Evolutionary conservation across 768 basidiomycete species (phyloP), one percentile per base, ranked within the genome.

Genomic region (Clitopilus passeckerianus): DNA sequence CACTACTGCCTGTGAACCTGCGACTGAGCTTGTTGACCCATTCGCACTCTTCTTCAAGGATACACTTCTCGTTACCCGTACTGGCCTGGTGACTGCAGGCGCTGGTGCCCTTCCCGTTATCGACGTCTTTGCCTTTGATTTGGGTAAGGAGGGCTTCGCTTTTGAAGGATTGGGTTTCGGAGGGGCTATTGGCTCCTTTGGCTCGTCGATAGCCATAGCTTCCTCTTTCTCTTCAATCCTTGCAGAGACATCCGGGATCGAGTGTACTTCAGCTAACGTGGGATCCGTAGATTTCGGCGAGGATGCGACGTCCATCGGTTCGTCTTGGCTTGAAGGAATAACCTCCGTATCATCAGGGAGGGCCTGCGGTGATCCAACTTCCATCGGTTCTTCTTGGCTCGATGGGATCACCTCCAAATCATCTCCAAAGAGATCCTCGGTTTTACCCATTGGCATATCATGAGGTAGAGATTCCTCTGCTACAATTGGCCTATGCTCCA

Each of bases 31-130:
- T 9, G 15, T 10, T 3, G 58, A 41, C 34, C 20, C 41, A 56
- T 61, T 64, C 41, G 62, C 63, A 34, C 69, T 71, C 60, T 68
- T 65, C 61, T 64, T 72, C 15, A 63, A 67, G 10, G 74, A 72
- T 5, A 61, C 61, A 59, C 77, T 77, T 37, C 77, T 71, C 12
- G 77, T 77, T 27, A 75, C 68, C 20, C 75, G 72, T 56, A 59
- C 60, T 9, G 66, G 64, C 22, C 66, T 58, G 20, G 64, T 56
- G 16, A 66, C 61, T n/a, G 66, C 54, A 9, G 63, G n/a, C n/a
- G n/a, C 59, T 30, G 71, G 68, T 23, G 67, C 59, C 50, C 69
- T 63, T 58, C 71, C 74, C 5, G 63, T 54, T 16, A 57, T 57
- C 16, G 59, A 60, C 6, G 59, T 16, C 57, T 66, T 68, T 20